These are phyloP conservation scores for Yamadazyma kitorensis DNA, from an alignment of 805 yeast genomes.

Conservation along the genomic window DNA sequence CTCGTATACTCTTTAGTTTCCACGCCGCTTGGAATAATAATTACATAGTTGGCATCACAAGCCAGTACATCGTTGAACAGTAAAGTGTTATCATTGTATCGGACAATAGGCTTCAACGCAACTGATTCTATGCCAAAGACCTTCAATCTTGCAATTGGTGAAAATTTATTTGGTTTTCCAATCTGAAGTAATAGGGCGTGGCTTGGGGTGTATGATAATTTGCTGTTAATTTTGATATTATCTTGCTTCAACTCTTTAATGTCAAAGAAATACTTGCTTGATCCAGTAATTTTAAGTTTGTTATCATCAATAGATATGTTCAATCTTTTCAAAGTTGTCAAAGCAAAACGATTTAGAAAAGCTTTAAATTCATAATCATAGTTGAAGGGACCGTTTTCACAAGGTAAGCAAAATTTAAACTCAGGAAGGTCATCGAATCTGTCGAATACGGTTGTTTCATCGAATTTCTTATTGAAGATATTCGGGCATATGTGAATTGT, in stretches of 20 bases:
- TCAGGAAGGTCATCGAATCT: constrained; percentile 5
- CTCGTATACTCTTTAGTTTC: no score
- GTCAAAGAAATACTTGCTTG: constrained; percentile 29
- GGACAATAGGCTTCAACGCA: not conserved
- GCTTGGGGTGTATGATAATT: no score
- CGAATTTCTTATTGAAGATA: no score
- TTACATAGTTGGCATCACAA: constrained; percentile 4
- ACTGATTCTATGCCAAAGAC: constrained; percentile 6
- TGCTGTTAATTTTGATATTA: not conserved
- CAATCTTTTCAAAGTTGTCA: no score
- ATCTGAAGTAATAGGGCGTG: constrained; percentile 2
- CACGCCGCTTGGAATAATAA: no score
- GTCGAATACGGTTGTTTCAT: constrained; percentile 5
- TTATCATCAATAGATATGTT: no score
- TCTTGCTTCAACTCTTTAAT: constrained; percentile 8
- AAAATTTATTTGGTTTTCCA: constrained; percentile 8
- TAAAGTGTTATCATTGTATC: no score
- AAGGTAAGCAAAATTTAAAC: constrained; percentile 6
- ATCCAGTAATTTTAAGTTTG: constrained; percentile 16
- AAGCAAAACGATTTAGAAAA: no score
- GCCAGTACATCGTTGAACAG: no score
- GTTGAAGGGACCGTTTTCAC: constrained; percentile 1
- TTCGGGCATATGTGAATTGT: no score
- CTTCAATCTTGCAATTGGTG: constrained; percentile 3
- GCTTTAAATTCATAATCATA: no score